These are phyloP conservation scores for Shiraia sp. DNA, from an alignment of 2,329 filamentous ascomycete genomes.

Conservation along the genomic window DNA sequence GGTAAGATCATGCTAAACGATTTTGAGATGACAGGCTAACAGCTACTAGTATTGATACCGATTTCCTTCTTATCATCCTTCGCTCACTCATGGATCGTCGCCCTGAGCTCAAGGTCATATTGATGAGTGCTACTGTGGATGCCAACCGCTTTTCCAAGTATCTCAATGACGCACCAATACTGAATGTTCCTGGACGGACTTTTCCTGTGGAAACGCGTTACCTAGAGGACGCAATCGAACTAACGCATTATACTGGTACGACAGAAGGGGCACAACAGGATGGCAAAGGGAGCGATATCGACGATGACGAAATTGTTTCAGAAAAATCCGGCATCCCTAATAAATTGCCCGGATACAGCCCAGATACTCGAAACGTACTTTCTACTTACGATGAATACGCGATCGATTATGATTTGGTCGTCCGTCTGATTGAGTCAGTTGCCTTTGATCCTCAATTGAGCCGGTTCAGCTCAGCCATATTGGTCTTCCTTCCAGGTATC, in stretches of 20 bases:
- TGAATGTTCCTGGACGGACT: constrained; percentile 89
- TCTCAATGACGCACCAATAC: constrained; percentile 79
- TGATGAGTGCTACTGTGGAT: constrained; percentile 98
- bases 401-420: constrained; percentile 85
- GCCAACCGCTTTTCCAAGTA: constrained; percentile 90
- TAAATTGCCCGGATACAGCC: constrained; percentile 73
- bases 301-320: constrained; percentile 50
- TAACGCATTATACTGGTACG: constrained; percentile 69
- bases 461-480: constrained; percentile 81
- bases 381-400: constrained; percentile 84
- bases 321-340: constrained; percentile 64
- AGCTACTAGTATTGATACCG: constrained; percentile 76
- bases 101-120: constrained; percentile 83
- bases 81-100: constrained; percentile 77
- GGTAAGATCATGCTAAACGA: constrained; percentile 18
- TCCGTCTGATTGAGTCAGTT: constrained; percentile 76
- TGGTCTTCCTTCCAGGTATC: constrained; percentile 95
- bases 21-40: constrained; percentile 13
- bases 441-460: constrained; percentile 68
- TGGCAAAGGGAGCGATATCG: constrained; percentile 51
- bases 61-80: constrained; percentile 91
- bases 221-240: constrained; percentile 88
- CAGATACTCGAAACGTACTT: constrained; percentile 74
- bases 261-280: constrained; percentile 55
- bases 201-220: constrained; percentile 89